A percentile compares a stretch with the other conserved stretches of the same genome.
Evolutionary conservation across 305 asterid species (phyloP).

Genomic region (Solanum hybrid): DNA sequence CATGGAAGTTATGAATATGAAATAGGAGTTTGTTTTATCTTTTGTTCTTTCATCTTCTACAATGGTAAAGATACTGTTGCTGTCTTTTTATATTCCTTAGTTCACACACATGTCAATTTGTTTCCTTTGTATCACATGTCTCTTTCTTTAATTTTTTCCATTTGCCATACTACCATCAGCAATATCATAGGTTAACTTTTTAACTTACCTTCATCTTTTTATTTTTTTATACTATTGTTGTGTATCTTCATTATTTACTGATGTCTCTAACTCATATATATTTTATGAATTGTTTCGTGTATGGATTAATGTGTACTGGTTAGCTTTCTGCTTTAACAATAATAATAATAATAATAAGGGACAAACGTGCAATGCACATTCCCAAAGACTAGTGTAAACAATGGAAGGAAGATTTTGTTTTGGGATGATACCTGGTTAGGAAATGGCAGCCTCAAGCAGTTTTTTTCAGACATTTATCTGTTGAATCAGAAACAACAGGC

Average conservation of each 20-base stretch:
- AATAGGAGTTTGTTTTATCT: neutral
- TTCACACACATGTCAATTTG: neutral
- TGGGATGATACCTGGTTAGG: neutral
- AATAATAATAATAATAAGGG: neutral
- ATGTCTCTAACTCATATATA: neutral
- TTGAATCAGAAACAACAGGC: neutral
- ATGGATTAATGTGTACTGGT: neutral
- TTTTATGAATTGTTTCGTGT: neutral
- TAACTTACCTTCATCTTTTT: neutral
- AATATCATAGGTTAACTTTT: neutral
- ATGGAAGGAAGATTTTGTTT: neutral
- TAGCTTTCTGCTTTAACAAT: neutral
- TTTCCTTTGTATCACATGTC: neutral
- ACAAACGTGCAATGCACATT: neutral
- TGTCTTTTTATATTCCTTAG: neutral
- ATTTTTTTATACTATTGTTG: neutral
- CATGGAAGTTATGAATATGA: neutral
- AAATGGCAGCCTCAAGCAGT: neutral
- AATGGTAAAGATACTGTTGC: neutral
- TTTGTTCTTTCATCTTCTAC: neutral
- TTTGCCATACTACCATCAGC: neutral
- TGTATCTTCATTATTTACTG: neutral
- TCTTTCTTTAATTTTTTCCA: neutral
- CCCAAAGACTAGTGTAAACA: neutral
- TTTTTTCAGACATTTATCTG: neutral